These are phyloP conservation scores for Handroanthus guayacan DNA, from an alignment of 257 asterid species.

Conservation along the genomic window DNA sequence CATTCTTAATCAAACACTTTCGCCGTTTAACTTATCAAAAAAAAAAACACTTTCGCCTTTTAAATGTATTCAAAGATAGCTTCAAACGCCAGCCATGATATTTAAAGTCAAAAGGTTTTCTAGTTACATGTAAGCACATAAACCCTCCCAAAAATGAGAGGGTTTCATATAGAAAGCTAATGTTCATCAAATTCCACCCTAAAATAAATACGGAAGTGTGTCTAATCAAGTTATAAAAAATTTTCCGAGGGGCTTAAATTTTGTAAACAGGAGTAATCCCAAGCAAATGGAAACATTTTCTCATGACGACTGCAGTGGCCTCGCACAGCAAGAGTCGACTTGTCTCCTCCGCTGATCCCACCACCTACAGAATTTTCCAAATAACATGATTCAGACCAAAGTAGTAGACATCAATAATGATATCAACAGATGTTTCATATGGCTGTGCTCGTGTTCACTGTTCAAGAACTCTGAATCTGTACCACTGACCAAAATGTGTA, in stretches of 20 bases:
- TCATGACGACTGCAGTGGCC: constrained; percentile 94
- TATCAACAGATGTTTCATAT: not conserved
- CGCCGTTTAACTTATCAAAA: not conserved
- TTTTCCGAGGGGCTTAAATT: constrained; percentile 46
- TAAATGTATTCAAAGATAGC: not conserved
- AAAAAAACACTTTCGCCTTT: too few species aligned
- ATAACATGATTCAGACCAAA: constrained; percentile 8
- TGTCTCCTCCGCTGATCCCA: constrained; percentile 78
- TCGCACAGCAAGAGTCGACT: constrained; percentile 88
- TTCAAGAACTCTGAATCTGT: not conserved
- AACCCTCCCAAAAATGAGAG: not conserved
- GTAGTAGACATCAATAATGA: not conserved
- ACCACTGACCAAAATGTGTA: not conserved
- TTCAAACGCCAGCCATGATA: not conserved
- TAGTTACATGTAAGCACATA: not conserved
- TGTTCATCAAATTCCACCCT: not conserved
- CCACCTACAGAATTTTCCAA: constrained; percentile 57
- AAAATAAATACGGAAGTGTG: not conserved
- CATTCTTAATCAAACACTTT: not conserved
- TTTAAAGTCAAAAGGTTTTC: not conserved
- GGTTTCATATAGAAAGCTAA: not conserved
- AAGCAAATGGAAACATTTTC: constrained; percentile 81
- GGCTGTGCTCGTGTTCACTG: not conserved
- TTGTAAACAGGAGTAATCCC: constrained; percentile 96
- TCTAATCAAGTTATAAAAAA: not conserved